Conservation (phyloP, 352 stramenopile genomes). For the Phytophthora pluvialis region DNA sequence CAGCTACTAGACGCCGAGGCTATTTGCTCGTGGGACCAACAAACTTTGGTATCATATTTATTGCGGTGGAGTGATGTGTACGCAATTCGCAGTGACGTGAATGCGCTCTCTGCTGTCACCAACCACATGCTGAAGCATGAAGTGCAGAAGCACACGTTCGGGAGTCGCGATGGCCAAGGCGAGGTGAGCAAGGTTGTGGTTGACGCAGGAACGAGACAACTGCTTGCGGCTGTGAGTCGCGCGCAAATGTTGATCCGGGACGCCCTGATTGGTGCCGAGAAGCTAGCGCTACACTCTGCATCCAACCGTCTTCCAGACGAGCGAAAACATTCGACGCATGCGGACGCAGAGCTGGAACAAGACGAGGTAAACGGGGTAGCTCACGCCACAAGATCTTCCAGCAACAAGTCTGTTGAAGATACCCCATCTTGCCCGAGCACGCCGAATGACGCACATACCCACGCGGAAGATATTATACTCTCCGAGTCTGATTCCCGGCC, state of each 20-base stretch:
- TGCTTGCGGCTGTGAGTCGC: constrained; percentile 34
- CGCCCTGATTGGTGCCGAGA: constrained; percentile 37
- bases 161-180: background rate
- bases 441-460: background rate
- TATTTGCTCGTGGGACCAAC: constrained; percentile 48
- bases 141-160: constrained; percentile 26
- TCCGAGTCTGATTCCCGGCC: background rate
- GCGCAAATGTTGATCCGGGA: constrained; percentile 46
- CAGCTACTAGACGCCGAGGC: constrained; percentile 25
- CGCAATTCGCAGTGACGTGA: constrained; percentile 40
- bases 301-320: constrained; percentile 42
- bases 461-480: constrained; percentile 3
- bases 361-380: background rate
- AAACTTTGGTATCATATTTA: constrained; percentile 36
- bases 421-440: background rate
- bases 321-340: constrained; percentile 16
- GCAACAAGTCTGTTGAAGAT: constrained; percentile 1
- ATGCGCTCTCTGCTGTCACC: constrained; percentile 42
- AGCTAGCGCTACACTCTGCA: constrained; percentile 53
- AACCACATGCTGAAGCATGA: constrained; percentile 45
- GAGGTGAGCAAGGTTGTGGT: constrained; percentile 2
- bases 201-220: constrained; percentile 24
- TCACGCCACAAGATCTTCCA: background rate
- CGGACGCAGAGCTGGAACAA: background rate
- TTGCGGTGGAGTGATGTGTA: constrained; percentile 61